Evolutionary conservation across 2,329 filamentous ascomycete species (phyloP).

Genomic region (Diaporthe nobilis): DNA sequence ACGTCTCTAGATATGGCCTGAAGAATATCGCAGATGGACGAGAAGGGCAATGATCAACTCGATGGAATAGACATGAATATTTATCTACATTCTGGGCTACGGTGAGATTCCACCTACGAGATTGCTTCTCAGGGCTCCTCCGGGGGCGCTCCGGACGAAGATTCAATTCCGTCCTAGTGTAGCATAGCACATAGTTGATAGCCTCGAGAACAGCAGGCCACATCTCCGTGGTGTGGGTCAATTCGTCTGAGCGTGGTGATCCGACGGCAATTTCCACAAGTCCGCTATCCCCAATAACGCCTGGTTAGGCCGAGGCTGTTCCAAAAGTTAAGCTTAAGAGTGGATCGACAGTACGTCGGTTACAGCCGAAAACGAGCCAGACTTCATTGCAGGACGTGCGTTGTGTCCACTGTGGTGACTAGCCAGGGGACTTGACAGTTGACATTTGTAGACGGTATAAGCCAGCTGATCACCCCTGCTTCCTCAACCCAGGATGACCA

Average conservation of each 20-base stretch:
- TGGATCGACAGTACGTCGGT: constrained; percentile 27
- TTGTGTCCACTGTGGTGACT: neutral
- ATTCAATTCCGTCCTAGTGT: constrained; percentile 3
- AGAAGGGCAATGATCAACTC: constrained; percentile 22
- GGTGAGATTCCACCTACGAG: constrained; percentile 30
- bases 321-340: constrained; percentile 31
- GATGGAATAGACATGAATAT: neutral
- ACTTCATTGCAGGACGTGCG: neutral
- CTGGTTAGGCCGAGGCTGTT: constrained; percentile 24
- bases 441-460: neutral
- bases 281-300: constrained; percentile 6
- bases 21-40: neutral
- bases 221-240: constrained; percentile 24
- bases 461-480: neutral
- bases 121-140: constrained; percentile 11
- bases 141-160: constrained; percentile 1
- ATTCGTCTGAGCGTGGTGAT: neutral
- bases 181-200: neutral
- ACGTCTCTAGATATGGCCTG: neutral
- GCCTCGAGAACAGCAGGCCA: neutral
- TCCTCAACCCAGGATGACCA: neutral
- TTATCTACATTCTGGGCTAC: neutral
- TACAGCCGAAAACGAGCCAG: constrained; percentile 19
- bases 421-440: neutral
- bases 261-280: constrained; percentile 14